phyloP scores from a whole-genome alignment of 495 filamentous ascomycete genomes.

The Clohesyomyces aquaticus region DNA sequence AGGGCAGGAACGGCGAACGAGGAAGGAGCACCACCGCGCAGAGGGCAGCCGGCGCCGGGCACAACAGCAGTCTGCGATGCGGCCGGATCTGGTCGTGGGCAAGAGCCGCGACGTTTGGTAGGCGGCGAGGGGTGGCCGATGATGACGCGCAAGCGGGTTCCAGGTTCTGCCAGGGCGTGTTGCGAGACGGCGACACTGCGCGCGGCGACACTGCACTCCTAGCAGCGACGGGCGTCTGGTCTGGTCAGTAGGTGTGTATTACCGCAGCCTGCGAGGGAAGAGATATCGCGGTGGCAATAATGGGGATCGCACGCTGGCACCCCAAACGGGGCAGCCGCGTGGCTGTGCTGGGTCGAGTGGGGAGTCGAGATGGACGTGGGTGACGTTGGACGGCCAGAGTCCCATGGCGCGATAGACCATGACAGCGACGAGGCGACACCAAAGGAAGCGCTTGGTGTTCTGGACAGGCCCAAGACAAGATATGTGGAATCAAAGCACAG shows the following conservation, averaged over 20 bases:
- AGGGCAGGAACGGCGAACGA: too few species aligned
- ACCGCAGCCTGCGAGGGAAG: too few species aligned
- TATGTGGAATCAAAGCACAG: not conserved
- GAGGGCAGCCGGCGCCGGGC: not conserved
- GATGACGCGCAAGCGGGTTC: not conserved
- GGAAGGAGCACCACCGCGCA: too few species aligned
- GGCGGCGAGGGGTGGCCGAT: not conserved
- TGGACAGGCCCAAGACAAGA: not conserved
- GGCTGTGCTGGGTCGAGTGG: not conserved
- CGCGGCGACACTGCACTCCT: not conserved
- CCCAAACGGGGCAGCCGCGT: too few species aligned
- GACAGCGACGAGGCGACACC: not conserved
- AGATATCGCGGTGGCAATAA: not conserved
- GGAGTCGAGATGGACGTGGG: not conserved
- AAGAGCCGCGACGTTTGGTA: constrained; percentile 6
- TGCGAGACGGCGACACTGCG: not conserved
- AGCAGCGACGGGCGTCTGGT: too few species aligned
- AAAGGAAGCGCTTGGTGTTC: not conserved
- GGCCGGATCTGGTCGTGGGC: not conserved
- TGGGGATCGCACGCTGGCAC: too few species aligned
- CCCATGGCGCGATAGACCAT: not conserved
- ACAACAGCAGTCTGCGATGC: constrained; percentile 1
- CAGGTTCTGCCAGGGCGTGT: not conserved
- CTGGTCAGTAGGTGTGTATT: too few species aligned
- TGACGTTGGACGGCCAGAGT: not conserved